Percentiles rank a stretch among this genome's conserved stretches.
These are phyloP conservation scores for Cystofilobasidium bisporidii DNA, from an alignment of 768 basidiomycete genomes.

Conservation along the genomic window DNA sequence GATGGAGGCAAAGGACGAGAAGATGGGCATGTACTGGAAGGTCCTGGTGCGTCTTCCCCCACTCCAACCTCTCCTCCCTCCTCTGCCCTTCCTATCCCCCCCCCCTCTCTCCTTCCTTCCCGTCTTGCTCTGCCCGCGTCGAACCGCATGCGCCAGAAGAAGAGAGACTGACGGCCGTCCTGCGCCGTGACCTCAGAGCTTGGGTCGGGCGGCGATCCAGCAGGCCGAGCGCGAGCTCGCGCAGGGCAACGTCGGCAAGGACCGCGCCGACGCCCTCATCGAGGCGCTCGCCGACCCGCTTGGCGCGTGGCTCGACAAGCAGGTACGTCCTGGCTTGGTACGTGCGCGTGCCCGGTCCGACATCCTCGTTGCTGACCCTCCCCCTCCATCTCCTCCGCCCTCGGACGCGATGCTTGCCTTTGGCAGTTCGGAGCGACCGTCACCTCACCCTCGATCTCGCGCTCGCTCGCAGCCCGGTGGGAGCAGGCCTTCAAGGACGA, in stretches of 20 bases:
- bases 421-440: constrained; percentile 65
- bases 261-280: constrained; percentile 45
- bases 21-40: constrained; percentile 78
- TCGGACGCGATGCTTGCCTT: too few relatives aligned
- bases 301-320: constrained; percentile 58
- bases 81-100: too few relatives aligned
- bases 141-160: too few relatives aligned
- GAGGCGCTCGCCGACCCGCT: constrained; percentile 69
- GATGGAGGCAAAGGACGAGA: constrained; percentile 70
- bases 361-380: neutral
- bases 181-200: constrained; percentile 9
- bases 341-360: neutral
- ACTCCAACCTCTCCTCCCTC: neutral
- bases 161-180: too few relatives aligned
- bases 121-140: too few relatives aligned
- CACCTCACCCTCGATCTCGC: constrained; percentile 75
- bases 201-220: constrained; percentile 14
- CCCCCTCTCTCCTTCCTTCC: too few relatives aligned
- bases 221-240: neutral
- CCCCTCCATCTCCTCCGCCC: constrained; percentile 13
- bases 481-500: constrained; percentile 82
- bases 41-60: constrained; percentile 66
- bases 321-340: constrained; percentile 47
- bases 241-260: constrained; percentile 9
- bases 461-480: constrained; percentile 74